These are phyloP conservation scores for Cucumis melo DNA, from an alignment of 306 rosid genomes.

Conservation along the genomic window DNA sequence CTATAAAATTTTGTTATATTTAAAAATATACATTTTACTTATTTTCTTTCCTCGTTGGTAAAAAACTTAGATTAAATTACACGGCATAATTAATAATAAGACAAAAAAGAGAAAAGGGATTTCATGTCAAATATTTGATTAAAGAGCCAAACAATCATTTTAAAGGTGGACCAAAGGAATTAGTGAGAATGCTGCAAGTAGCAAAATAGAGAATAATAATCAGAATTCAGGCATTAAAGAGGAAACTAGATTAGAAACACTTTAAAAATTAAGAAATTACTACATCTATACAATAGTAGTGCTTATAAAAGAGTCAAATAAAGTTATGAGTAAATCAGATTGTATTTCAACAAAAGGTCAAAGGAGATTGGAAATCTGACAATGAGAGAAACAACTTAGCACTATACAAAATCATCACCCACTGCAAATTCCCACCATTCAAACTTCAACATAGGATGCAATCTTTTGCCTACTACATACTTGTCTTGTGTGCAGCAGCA, in stretches of 20 bases:
- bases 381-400: neutral
- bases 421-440: neutral
- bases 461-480: neutral
- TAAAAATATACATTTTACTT: no score
- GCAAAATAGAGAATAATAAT: neutral
- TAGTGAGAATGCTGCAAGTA: neutral
- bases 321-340: neutral
- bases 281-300: neutral
- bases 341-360: neutral
- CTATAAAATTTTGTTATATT: no score
- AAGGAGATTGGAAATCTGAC: neutral
- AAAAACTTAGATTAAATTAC: no score
- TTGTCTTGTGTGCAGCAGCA: slow-evolving; percentile 21
- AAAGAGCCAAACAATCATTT: neutral
- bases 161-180: neutral
- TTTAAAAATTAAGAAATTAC: neutral
- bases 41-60: no score
- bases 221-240: neutral
- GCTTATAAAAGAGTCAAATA: neutral
- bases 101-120: no score
- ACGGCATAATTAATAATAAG: no score
- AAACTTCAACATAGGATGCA: neutral
- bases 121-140: neutral
- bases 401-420: neutral
- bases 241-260: neutral